phyloP scores from a whole-genome alignment of 139 green algal species.

The Coelastrella sp. region DNA sequence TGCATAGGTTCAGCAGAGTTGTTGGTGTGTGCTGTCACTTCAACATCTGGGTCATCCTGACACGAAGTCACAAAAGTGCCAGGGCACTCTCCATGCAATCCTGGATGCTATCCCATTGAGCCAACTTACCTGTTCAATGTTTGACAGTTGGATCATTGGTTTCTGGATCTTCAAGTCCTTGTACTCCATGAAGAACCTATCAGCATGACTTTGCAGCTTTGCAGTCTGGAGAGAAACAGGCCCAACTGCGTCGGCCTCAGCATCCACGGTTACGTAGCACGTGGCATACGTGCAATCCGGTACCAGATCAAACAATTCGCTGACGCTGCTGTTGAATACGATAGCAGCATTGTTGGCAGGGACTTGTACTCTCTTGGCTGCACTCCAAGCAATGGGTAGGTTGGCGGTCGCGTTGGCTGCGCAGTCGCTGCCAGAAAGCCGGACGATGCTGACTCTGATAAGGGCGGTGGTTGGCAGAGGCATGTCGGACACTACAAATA shows the following conservation, averaged over 20 bases:
- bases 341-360: slow-evolving; percentile 37
- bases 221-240: neutral
- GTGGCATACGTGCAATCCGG: slow-evolving; percentile 15
- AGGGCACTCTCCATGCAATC: too few relatives aligned
- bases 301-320: neutral
- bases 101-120: neutral
- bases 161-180: slow-evolving; percentile 26
- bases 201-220: neutral
- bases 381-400: neutral
- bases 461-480: slow-evolving; percentile 2
- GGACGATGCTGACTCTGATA: slow-evolving; percentile 12
- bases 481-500: slow-evolving; percentile 43
- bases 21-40: too few relatives aligned
- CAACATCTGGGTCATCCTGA: too few relatives aligned
- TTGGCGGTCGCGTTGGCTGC: neutral
- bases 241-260: neutral
- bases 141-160: neutral
- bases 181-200: slow-evolving; percentile 42
- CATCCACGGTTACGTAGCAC: slow-evolving; percentile 33
- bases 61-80: too few relatives aligned
- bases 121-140: slow-evolving; percentile 29
- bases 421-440: slow-evolving; percentile 21
- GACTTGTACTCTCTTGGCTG: neutral
- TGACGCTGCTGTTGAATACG: slow-evolving; percentile 22
- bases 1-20: too few relatives aligned